Evolutionary conservation across 129 eudicot species (phyloP).

Genomic region (Helichrysum umbraculigerum): DNA sequence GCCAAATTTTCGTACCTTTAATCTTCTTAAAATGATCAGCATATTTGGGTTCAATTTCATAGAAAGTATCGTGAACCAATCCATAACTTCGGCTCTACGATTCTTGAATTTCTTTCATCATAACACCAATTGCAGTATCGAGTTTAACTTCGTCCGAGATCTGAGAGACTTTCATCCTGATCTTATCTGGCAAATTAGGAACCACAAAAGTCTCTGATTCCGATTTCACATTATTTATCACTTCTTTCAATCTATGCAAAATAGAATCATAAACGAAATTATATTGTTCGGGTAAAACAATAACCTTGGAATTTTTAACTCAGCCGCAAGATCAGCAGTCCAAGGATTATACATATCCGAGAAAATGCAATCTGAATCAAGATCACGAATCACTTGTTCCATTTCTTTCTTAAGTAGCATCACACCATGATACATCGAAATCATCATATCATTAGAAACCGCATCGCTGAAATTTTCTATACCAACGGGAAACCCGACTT

Average conservation of each 20-base stretch:
- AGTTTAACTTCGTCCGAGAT: constrained; percentile 1
- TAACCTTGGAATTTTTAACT: constrained; percentile 46
- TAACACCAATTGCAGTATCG: neutral
- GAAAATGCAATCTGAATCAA: constrained; percentile 33
- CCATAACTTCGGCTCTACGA: constrained; percentile 43
- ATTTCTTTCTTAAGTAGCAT: constrained; percentile 23
- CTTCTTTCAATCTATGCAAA: constrained; percentile 23
- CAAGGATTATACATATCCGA: constrained; percentile 57
- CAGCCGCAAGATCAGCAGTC: constrained; percentile 41
- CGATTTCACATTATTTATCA: constrained; percentile 16
- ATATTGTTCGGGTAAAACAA: constrained; percentile 23
- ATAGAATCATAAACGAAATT: constrained; percentile 31
- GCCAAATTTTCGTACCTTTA: constrained; percentile 30
- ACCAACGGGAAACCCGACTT: no score
- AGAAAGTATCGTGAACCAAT: constrained; percentile 30
- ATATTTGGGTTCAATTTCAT: constrained; percentile 49
- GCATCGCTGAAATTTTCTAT: no score
- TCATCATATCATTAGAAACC: no score
- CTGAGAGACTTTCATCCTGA: constrained; percentile 40
- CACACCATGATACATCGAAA: constrained; percentile 4
- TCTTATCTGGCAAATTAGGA: constrained; percentile 39
- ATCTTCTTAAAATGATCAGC: constrained; percentile 32
- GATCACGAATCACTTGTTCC: constrained; percentile 27
- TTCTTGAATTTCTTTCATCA: neutral
- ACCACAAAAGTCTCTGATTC: constrained; percentile 36